Conservation (phyloP, 2,329 filamentous ascomycete genomes). For the Juglanconis sp. region DNA sequence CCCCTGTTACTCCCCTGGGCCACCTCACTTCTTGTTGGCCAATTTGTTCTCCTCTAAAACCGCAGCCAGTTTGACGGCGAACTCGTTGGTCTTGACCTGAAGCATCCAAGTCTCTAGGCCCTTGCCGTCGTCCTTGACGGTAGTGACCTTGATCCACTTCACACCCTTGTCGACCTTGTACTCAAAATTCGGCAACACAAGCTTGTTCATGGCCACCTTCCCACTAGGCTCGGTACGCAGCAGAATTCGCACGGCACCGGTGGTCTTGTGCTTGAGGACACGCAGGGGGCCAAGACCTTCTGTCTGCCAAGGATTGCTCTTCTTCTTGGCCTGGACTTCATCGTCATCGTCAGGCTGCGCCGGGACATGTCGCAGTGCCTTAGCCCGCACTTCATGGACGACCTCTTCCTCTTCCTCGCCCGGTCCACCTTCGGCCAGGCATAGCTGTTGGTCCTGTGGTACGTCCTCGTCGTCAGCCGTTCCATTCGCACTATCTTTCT, state of each 20-base stretch:
- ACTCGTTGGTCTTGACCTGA: conserved; percentile 63
- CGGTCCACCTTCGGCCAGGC: conserved; percentile 62
- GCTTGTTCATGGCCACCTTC: conserved; percentile 69
- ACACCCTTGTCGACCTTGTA: conserved; percentile 56
- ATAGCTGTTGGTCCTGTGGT: conserved; percentile 62
- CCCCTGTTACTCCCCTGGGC: neutral
- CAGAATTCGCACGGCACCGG: conserved; percentile 63
- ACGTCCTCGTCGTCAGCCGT: conserved; percentile 54
- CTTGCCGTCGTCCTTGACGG: conserved; percentile 55
- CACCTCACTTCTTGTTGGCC: conserved; percentile 49
- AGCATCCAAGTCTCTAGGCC: conserved; percentile 68
- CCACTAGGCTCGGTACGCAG: conserved; percentile 74
- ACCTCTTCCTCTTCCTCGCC: conserved; percentile 72
- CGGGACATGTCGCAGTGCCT: conserved; percentile 60
- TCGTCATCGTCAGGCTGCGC: conserved; percentile 42
- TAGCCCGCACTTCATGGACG: conserved; percentile 67
- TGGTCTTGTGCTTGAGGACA: conserved; percentile 70
- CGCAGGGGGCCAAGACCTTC: conserved; percentile 71
- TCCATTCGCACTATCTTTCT: conserved; percentile 38
- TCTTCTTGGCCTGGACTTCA: conserved; percentile 39
- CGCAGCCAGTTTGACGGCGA: conserved; percentile 52
- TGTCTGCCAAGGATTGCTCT: conserved; percentile 61
- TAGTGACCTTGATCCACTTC: conserved; percentile 59
- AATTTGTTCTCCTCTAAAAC: conserved; percentile 53
- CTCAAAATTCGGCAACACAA: conserved; percentile 55